Conservation (phyloP, 768 basidiomycete species). For the Tulasnella sp. region DNA sequence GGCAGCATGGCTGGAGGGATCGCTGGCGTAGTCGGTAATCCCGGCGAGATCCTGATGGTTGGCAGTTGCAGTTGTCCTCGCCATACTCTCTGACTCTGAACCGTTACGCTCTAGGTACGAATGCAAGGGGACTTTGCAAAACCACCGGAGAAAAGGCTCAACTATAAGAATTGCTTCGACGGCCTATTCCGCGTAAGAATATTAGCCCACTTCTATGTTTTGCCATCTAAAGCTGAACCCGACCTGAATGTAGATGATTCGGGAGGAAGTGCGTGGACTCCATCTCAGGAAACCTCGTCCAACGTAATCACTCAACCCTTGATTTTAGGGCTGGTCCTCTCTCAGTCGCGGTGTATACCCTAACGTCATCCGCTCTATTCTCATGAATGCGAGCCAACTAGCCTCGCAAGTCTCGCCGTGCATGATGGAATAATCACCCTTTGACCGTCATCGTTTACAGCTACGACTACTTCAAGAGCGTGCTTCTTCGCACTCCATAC, state of each 20-base stretch:
- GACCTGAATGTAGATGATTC: constrained; percentile 64
- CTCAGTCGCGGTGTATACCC: constrained; percentile 74
- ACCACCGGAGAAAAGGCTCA: constrained; percentile 79
- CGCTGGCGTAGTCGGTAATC: constrained; percentile 85
- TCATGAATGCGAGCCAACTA: constrained; percentile 92
- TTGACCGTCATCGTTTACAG: constrained; percentile 37
- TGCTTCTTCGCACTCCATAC: constrained; percentile 64
- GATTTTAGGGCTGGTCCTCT: constrained; percentile 53
- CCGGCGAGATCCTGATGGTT: constrained; percentile 53
- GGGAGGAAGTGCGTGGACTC: constrained; percentile 52
- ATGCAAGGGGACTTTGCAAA: constrained; percentile 90
- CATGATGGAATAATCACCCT: neutral
- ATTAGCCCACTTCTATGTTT: constrained; percentile 11
- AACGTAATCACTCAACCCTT: neutral
- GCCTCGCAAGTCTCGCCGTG: constrained; percentile 59
- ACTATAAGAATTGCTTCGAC: constrained; percentile 87
- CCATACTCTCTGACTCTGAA: neutral
- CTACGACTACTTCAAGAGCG: constrained; percentile 89
- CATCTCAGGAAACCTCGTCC: neutral
- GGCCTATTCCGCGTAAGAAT: constrained; percentile 73
- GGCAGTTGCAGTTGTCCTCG: neutral
- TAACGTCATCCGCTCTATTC: constrained; percentile 76
- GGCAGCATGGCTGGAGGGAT: constrained; percentile 87
- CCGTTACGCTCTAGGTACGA: constrained; percentile 49
- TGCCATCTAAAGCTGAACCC: neutral